phyloP scores from a whole-genome alignment of 331 rosid species.

The Rhamnella rubrinervis region DNA sequence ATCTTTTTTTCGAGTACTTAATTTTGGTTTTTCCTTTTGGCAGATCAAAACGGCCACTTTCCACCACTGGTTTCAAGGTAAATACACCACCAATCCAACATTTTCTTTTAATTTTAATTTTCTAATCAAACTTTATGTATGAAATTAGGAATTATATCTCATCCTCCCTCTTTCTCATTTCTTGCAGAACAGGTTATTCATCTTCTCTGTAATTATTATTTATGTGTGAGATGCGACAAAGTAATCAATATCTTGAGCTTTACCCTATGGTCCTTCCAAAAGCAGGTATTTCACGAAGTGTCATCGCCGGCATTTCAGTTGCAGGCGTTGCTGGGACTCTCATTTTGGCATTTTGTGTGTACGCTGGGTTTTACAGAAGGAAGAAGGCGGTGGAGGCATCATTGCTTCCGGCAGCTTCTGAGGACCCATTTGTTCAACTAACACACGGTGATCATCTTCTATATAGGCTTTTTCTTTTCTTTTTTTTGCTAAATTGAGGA shows the following conservation, averaged over 20 bases:
- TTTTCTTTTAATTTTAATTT: no score
- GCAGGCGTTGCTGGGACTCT: constrained; percentile 49
- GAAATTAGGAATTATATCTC: constrained; percentile 1
- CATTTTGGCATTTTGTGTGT: constrained; percentile 37
- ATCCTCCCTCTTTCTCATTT: constrained; percentile 24
- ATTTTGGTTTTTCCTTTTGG: constrained; percentile 17
- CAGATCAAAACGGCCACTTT: constrained; percentile 75
- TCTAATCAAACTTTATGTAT: neutral
- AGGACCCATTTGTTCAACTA: constrained; percentile 36
- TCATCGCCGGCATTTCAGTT: constrained; percentile 54
- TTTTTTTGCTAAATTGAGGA: neutral
- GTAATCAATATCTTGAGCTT: constrained; percentile 20
- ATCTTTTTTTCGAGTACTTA: constrained; percentile 2
- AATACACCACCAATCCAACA: constrained; percentile 6
- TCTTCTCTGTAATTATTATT: constrained; percentile 25
- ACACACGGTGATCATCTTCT: constrained; percentile 36
- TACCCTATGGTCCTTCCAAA: constrained; percentile 29
- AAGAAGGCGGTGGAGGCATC: constrained; percentile 38
- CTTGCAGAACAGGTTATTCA: constrained; percentile 72
- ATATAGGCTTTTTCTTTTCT: neutral
- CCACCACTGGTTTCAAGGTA: constrained; percentile 62
- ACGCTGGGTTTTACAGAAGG: constrained; percentile 38
- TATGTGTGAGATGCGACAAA: neutral
- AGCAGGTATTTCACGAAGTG: constrained; percentile 68
- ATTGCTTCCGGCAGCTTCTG: constrained; percentile 32